Evolutionary conservation across 345 rosid species (phyloP), one percentile per base, ranked within the genome.

Genomic region (Syzygium aromaticum): DNA sequence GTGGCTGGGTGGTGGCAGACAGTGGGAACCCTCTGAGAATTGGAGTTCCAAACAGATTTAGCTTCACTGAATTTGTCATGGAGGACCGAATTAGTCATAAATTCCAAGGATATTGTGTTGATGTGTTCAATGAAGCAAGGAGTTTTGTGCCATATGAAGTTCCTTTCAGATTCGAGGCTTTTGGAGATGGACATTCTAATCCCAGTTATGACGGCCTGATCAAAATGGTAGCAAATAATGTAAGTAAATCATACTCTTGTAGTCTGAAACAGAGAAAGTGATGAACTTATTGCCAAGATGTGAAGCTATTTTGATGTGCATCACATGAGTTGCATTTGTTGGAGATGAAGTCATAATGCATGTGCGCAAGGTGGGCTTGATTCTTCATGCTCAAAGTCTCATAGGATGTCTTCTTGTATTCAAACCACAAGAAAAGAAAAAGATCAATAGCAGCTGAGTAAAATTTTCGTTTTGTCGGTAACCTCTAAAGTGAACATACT

Each of bases 1-100:
- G 95, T 84, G 99, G 99, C 86, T 95, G 98, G 98, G 94, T 92
- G 84, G 90, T 96, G 89, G 95, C 98, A 56, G 90, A 89, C 59
- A 59, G 89, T 28, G 95, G 91, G 87, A 93, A 91, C 49, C 98
- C 96, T 16, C 85, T 97, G 89, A 93, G 94, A 90, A 93, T 97
- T 89, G 96, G 93, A 86, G 93, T 97, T 84, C 99, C 99, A n/a
- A 77, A 90, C 53, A 92, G 98, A 92, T 92, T 90, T 86, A 96
- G 99, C 90, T 97, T 93, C 87, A 92, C 89, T 84, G 95, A 93
- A 6, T 97, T 96, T 93, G 95, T 93, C 63, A 90, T 96, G 27
- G 91, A 93, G 90, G 91, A 40, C 38, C 88, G 91, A 63, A 91
- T 52, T 40, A 93, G 89, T 87, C 96, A 93, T 87, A 86, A 53